Base-by-base conservation (phyloP, 345 rosid species). In the Citrus reticulata region DNA sequence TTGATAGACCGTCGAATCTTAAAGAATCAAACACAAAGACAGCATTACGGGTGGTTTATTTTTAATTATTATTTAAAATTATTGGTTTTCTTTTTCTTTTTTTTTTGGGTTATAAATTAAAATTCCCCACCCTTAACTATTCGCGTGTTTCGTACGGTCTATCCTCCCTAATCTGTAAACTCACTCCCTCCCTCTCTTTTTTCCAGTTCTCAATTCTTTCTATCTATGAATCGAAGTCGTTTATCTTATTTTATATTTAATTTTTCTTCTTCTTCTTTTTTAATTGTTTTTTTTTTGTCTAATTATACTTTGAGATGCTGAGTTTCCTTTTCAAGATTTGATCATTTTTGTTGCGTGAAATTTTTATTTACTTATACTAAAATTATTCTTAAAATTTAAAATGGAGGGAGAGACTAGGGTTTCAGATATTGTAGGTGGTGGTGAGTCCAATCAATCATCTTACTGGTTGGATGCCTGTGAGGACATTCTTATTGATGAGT, bases 381-480 rank as follows among this genome's bases (percentile, higher is more conserved):
- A 76, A 68, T 16, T 27, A 2, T 49, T 68, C 54, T 25, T 39
- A 19, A 46, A 46, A 11, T 61, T 61, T 81, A 69, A 78, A 74
- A 89, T 90, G 91, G 97, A 82, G 83, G 88, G 77, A 58, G 93
- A 77, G 74, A 62, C 39, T 89, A 86, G 81, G 87, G 88, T 75
- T 84, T 77, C 85, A 24, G 86, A 69, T 27, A 51, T 61, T 24
- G 81, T n/a, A 9, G 88, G 65, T 9, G 77, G 64, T 49, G 72
- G 66, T 30, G 89, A 77, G 25, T 76, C 75, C 61, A 71, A 69
- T 25, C 85, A 84, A 72, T 83, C 91, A 22, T 95, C 99, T 22
- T 96, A 96, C 87, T 96, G 99, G 99, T 83, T 96, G 42, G 98
- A 94, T 84, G 97, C 97, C 32, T 91, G 95, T 35, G 99, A 94